Evolutionary conservation across 2,329 filamentous ascomycete genomes (phyloP).

Genomic region (Apiospora hydei): DNA sequence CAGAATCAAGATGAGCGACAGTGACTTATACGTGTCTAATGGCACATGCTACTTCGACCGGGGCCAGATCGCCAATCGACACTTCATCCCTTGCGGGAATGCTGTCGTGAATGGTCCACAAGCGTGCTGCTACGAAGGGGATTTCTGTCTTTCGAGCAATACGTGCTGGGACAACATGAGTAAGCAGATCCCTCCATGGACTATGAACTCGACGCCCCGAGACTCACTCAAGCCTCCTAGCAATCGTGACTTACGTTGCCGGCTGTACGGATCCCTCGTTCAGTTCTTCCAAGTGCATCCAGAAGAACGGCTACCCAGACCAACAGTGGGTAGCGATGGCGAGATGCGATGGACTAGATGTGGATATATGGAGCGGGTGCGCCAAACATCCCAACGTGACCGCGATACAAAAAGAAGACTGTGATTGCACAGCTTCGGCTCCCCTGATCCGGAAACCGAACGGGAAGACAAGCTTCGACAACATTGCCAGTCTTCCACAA

Average conservation of each 20-base stretch:
- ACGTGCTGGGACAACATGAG: slow-evolving; percentile 37
- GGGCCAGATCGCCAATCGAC: slow-evolving; percentile 34
- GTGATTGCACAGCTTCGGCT: slow-evolving; percentile 34
- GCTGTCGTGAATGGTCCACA: slow-evolving; percentile 34
- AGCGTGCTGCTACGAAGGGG: slow-evolving; percentile 36
- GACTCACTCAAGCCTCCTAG: slow-evolving; percentile 26
- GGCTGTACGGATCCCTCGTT: slow-evolving; percentile 37
- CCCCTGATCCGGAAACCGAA: slow-evolving; percentile 35
- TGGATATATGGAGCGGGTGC: slow-evolving; percentile 36
- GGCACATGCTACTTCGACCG: slow-evolving; percentile 36
- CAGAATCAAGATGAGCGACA: slow-evolving; percentile 24
- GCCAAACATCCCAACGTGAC: slow-evolving; percentile 31
- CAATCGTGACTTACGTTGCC: slow-evolving; percentile 36
- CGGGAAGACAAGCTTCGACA: slow-evolving; percentile 34
- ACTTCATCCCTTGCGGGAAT: slow-evolving; percentile 37
- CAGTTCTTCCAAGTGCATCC: slow-evolving; percentile 33
- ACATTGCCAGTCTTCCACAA: slow-evolving; percentile 34
- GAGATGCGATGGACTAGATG: slow-evolving; percentile 36
- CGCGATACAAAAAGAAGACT: slow-evolving; percentile 36
- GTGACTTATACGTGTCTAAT: slow-evolving; percentile 34
- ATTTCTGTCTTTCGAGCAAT: slow-evolving; percentile 34
- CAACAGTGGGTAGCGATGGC: slow-evolving; percentile 38
- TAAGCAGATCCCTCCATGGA: slow-evolving; percentile 25
- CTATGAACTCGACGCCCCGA: no score
- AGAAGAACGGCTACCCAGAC: slow-evolving; percentile 36